phyloP scores from a whole-genome alignment of 2,329 filamentous ascomycete species.

The Penicillium sp. region DNA sequence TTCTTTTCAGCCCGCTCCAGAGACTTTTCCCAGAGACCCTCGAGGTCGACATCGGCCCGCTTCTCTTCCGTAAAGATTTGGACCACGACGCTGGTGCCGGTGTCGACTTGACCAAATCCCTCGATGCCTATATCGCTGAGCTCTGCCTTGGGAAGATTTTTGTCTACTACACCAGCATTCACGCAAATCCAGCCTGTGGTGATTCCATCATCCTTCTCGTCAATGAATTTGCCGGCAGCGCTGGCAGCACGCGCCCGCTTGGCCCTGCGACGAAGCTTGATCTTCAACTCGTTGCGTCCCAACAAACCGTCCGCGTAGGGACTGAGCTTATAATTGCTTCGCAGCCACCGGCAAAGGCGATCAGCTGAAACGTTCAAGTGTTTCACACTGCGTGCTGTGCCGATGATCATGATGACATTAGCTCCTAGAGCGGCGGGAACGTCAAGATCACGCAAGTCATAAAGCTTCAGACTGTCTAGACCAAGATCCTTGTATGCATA shows the following conservation, averaged over 20 bases:
- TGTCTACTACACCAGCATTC: conserved; percentile 69
- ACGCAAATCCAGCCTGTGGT: conserved; percentile 96
- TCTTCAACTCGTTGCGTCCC: conserved; percentile 84
- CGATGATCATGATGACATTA: conserved; percentile 87
- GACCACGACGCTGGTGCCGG: conserved; percentile 60
- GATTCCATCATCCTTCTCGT: conserved; percentile 73
- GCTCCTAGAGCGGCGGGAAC: conserved; percentile 81
- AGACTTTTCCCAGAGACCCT: conserved; percentile 56
- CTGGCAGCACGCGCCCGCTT: conserved; percentile 77
- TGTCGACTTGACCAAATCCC: conserved; percentile 64
- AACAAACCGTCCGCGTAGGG: conserved; percentile 83
- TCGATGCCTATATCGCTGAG: conserved; percentile 49
- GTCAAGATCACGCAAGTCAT: conserved; percentile 79
- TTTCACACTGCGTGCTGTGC: conserved; percentile 83
- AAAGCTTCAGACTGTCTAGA: conserved; percentile 70
- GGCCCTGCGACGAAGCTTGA: conserved; percentile 73
- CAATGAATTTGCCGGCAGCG: conserved; percentile 55
- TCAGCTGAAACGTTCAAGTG: conserved; percentile 90
- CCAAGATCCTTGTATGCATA: conserved; percentile 81
- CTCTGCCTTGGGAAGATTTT: conserved; percentile 34
- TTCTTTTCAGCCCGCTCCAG: conserved; percentile 40
- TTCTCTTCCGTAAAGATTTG: conserved; percentile 70
- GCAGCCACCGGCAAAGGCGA: conserved; percentile 79
- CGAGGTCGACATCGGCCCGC: conserved; percentile 61
- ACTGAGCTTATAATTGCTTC: conserved; percentile 63